Evolutionary conservation across 352 stramenopile species (phyloP).

Genomic region (Phytophthora quininea): DNA sequence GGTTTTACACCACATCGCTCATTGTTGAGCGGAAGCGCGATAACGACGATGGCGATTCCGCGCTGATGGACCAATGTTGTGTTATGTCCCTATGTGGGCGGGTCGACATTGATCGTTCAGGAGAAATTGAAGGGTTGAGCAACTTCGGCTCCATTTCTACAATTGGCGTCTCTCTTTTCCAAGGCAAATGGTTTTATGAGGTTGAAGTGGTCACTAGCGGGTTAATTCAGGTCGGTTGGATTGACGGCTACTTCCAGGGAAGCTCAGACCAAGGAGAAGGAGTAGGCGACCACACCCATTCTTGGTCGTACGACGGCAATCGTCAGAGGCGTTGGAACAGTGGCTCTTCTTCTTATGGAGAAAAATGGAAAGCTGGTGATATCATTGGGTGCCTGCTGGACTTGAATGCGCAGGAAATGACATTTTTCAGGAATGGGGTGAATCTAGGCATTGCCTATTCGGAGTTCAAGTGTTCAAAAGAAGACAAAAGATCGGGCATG

Average conservation of each 20-base stretch:
- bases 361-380: constrained; percentile 91
- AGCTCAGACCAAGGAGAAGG: constrained; percentile 92
- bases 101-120: constrained; percentile 87
- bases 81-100: constrained; percentile 75
- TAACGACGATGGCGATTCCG: constrained; percentile 71
- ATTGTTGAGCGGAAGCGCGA: constrained; percentile 87
- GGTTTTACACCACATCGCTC: constrained; percentile 89
- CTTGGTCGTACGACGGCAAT: constrained; percentile 94
- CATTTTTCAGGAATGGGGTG: constrained; percentile 89
- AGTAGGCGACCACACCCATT: constrained; percentile 91
- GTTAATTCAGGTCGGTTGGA: constrained; percentile 94
- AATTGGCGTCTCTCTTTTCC: constrained; percentile 69
- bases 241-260: constrained; percentile 90
- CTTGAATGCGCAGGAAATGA: constrained; percentile 80
- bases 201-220: constrained; percentile 90
- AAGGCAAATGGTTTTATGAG: constrained; percentile 95
- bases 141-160: constrained; percentile 90
- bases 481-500: constrained; percentile 64
- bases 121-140: constrained; percentile 86
- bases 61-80: constrained; percentile 69
- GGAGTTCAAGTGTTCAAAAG: constrained; percentile 55
- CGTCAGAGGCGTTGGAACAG: constrained; percentile 92
- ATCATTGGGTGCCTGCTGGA: constrained; percentile 92
- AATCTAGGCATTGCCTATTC: constrained; percentile 82
- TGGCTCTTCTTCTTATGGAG: constrained; percentile 87